A percentile compares a stretch with the other conserved stretches of the same genome.
phyloP scores from a whole-genome alignment of 1,284 basidiomycete genomes.

The Puccinia coronata region DNA sequence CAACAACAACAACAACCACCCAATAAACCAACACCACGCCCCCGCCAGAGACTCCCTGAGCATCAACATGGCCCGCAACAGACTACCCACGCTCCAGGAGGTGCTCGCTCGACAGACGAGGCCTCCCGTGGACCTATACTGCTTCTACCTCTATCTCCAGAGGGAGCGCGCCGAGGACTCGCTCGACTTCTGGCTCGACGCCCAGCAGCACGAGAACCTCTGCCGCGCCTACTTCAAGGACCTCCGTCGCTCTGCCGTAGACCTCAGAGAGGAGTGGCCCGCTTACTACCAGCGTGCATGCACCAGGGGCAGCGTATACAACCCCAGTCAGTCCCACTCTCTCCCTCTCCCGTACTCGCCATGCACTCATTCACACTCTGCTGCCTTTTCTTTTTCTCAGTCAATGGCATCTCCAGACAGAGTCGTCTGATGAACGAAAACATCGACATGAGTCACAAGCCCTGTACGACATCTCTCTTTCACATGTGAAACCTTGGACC shows the following conservation, averaged over 20 bases:
- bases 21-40: not conserved
- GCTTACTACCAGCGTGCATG: slow-evolving; percentile 56
- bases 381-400: not conserved
- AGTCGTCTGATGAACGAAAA: slow-evolving; percentile 23
- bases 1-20: not conserved
- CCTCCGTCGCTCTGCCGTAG: slow-evolving; percentile 54
- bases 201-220: slow-evolving; percentile 97
- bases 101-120: slow-evolving; percentile 64
- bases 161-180: slow-evolving; percentile 92
- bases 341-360: not conserved
- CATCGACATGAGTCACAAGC: not conserved
- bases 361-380: not conserved
- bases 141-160: slow-evolving; percentile 77
- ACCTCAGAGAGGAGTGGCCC: slow-evolving; percentile 55
- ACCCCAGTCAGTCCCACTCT: slow-evolving; percentile 30
- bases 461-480: too few species aligned
- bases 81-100: slow-evolving; percentile 46
- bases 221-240: slow-evolving; percentile 62
- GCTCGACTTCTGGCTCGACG: slow-evolving; percentile 97
- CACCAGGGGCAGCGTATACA: slow-evolving; percentile 57
- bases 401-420: slow-evolving; percentile 42
- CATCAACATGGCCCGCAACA: slow-evolving; percentile 39
- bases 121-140: slow-evolving; percentile 65
- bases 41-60: not conserved
- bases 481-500: too few species aligned